These are phyloP conservation scores for Colletotrichum tamarilloi DNA, from an alignment of 2,329 filamentous ascomycete species.

Conservation along the genomic window DNA sequence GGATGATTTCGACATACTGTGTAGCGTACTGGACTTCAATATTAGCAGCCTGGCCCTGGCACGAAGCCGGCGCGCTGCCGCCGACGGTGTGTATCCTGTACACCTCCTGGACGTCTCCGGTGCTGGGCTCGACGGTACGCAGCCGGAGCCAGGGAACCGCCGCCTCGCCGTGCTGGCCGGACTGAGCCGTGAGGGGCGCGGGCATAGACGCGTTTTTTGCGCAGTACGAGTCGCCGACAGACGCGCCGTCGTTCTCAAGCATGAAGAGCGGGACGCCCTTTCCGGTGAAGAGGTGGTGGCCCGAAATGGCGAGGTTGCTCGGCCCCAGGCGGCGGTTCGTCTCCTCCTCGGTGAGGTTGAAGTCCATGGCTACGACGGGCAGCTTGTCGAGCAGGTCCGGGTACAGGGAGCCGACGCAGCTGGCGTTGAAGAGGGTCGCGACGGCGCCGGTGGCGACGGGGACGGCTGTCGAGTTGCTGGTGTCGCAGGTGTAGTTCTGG, in stretches of 20 bases:
- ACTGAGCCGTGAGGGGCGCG: constrained; percentile 71
- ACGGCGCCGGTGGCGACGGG: constrained; percentile 79
- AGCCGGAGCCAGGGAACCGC: constrained; percentile 88
- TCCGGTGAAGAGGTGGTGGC: constrained; percentile 85
- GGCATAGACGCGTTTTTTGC: constrained; percentile 69
- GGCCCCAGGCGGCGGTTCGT: constrained; percentile 56
- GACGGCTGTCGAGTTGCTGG: constrained; percentile 65
- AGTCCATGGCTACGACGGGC: constrained; percentile 75
- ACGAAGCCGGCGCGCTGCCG: constrained; percentile 79
- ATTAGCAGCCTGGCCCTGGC: constrained; percentile 68
- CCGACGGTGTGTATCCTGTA: constrained; percentile 89
- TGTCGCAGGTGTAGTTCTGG: constrained; percentile 91
- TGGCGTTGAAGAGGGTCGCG: constrained; percentile 88
- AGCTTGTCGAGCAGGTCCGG: constrained; percentile 74
- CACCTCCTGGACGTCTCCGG: constrained; percentile 75
- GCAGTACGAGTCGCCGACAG: constrained; percentile 71
- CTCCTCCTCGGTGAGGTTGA: constrained; percentile 57
- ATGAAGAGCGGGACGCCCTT: constrained; percentile 82
- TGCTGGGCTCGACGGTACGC: constrained; percentile 63
- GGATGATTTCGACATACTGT: constrained; percentile 70
- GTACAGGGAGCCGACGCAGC: constrained; percentile 78
- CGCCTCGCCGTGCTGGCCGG: constrained; percentile 71
- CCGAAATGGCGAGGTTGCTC: constrained; percentile 72
- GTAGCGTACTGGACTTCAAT: constrained; percentile 86
- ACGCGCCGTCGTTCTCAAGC: constrained; percentile 67